These are phyloP conservation scores for Solanum tarapatanum DNA, from an alignment of 257 asterid genomes.

Conservation along the genomic window DNA sequence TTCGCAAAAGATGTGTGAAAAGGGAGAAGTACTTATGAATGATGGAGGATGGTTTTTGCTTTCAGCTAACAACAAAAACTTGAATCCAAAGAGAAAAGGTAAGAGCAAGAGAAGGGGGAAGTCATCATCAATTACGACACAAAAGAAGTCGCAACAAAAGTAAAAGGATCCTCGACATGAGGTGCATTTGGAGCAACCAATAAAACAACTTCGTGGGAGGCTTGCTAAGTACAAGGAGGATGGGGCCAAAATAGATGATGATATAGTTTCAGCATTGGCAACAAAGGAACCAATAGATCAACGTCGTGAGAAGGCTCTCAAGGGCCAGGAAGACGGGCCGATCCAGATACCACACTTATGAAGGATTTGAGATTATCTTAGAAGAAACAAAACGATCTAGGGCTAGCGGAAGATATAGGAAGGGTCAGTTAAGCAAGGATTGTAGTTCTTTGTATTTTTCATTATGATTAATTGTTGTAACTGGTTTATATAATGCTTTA, in stretches of 20 bases:
- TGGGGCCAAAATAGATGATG: background rate
- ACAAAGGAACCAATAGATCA: background rate
- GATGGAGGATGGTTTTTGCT: background rate
- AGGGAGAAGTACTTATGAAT: background rate
- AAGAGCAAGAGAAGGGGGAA: background rate
- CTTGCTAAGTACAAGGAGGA: background rate
- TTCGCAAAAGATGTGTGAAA: background rate
- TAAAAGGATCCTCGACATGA: background rate
- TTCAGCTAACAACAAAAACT: background rate
- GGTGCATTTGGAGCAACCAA: background rate
- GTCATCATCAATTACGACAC: background rate
- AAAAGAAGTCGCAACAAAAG: background rate
- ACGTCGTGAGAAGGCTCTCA: constrained; percentile 8
- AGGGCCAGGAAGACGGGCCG: background rate
- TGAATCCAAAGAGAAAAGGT: background rate
- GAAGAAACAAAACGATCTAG: background rate
- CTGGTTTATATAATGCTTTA: background rate
- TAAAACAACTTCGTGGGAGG: background rate
- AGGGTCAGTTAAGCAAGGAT: background rate
- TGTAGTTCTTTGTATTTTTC: background rate
- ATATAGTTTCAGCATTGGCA: background rate
- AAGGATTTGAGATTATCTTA: background rate
- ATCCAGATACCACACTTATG: background rate
- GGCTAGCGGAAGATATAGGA: background rate
- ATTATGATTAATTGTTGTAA: background rate